Conservation (phyloP, 768 basidiomycete species). For the Lepiota brunneoincarnata region DNA sequence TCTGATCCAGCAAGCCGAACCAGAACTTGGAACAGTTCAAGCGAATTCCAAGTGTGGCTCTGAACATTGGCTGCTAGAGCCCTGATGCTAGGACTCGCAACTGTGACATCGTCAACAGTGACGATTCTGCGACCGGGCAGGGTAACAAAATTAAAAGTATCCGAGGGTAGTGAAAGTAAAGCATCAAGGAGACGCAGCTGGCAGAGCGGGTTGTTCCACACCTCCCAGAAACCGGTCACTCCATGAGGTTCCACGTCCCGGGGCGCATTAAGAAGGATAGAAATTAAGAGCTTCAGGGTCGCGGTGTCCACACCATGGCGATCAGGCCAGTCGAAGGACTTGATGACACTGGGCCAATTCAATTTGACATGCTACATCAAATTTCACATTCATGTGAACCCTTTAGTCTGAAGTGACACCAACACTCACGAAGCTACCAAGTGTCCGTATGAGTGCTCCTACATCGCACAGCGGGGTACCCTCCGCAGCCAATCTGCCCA, state of each 20-base stretch:
- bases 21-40: slow-evolving; percentile 86
- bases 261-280: slow-evolving; percentile 80
- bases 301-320: slow-evolving; percentile 86
- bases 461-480: slow-evolving; percentile 74
- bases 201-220: slow-evolving; percentile 82
- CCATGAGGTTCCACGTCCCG: slow-evolving; percentile 76
- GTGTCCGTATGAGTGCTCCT: slow-evolving; percentile 66
- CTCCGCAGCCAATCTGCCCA: slow-evolving; percentile 71
- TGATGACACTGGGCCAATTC: slow-evolving; percentile 81
- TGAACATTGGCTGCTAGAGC: slow-evolving; percentile 88
- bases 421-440: slow-evolving; percentile 69
- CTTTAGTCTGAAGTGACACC: not conserved
- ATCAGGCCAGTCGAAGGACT: slow-evolving; percentile 82
- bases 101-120: slow-evolving; percentile 83
- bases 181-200: slow-evolving; percentile 88
- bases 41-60: slow-evolving; percentile 91
- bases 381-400: slow-evolving; percentile 7
- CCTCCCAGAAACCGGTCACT: slow-evolving; percentile 81
- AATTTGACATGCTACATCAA: slow-evolving; percentile 54
- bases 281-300: slow-evolving; percentile 84
- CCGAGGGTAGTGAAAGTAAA: slow-evolving; percentile 82
- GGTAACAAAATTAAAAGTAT: slow-evolving; percentile 90
- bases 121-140: slow-evolving; percentile 83
- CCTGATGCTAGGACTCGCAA: slow-evolving; percentile 89
- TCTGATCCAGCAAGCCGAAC: slow-evolving; percentile 78